Percentiles rank a stretch among this genome's conserved stretches.
Evolutionary conservation across 805 yeast genomes (phyloP).

Genomic region (Candida ortonii): DNA sequence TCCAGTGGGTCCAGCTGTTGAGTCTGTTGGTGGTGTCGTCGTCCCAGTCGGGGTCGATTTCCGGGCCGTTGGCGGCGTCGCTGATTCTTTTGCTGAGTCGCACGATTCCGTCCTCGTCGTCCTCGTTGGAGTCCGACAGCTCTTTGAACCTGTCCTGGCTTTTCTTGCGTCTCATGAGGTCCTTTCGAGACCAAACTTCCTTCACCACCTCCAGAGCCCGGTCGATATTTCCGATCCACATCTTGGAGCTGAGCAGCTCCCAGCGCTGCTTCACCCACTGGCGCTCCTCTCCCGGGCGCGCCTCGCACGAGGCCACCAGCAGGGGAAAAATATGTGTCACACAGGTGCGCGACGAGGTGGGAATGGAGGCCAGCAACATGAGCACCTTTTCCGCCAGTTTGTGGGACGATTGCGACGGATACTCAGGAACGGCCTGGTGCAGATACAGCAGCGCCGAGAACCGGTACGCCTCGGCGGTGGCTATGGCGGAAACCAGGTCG

Average conservation of each 20-base stretch:
- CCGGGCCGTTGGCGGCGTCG: conserved; percentile 41
- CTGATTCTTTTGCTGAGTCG: conserved; percentile 26
- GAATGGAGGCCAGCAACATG: conserved; percentile 60
- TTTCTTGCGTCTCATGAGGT: conserved; percentile 36
- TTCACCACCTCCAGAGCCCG: conserved; percentile 65
- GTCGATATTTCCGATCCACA: conserved; percentile 68
- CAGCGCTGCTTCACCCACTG: conserved; percentile 61
- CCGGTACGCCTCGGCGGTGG: conserved; percentile 70
- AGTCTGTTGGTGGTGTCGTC: conserved; percentile 40
- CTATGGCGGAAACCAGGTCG: conserved; percentile 58
- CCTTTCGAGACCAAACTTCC: conserved; percentile 69
- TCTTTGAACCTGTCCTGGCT: conserved; percentile 10
- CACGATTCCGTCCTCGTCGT: conserved; percentile 22
- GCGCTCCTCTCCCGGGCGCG: conserved; percentile 53
- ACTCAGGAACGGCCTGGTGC: conserved; percentile 71
- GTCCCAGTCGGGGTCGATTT: conserved; percentile 31
- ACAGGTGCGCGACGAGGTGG: conserved; percentile 52
- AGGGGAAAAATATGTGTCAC: conserved; percentile 65
- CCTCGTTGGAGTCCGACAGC: conserved; percentile 8
- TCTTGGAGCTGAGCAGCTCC: conserved; percentile 47
- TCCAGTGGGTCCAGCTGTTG: conserved; percentile 60
- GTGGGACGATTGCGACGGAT: conserved; percentile 53
- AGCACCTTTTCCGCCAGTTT: conserved; percentile 58
- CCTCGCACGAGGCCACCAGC: conserved; percentile 65
- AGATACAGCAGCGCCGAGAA: conserved; percentile 56